phyloP scores from a whole-genome alignment of 2,329 filamentous ascomycete species.

The Catunica adiposa region DNA sequence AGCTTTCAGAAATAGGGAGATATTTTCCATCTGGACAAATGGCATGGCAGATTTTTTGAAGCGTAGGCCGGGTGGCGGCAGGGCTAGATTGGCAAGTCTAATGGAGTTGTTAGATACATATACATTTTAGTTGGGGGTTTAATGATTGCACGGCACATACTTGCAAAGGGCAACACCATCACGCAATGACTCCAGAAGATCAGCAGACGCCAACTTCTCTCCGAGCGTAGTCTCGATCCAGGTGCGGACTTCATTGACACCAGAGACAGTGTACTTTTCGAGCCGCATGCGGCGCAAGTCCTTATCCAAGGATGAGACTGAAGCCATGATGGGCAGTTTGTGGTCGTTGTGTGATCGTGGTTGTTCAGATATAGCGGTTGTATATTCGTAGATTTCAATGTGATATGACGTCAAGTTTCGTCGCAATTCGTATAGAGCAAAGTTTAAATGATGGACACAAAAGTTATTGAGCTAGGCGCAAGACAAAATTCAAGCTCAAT shows the following conservation, averaged over 20 bases:
- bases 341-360: not conserved
- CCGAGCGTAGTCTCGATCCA: slow-evolving; percentile 79
- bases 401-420: not conserved
- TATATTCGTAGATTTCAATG: not conserved
- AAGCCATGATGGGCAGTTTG: slow-evolving; percentile 50
- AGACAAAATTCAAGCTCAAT: not conserved
- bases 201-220: slow-evolving; percentile 51
- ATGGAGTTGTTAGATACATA: not conserved
- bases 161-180: slow-evolving; percentile 88
- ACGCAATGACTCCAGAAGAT: slow-evolving; percentile 72
- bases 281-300: slow-evolving; percentile 88
- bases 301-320: slow-evolving; percentile 82
- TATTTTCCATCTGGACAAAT: slow-evolving; percentile 99
- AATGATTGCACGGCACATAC: slow-evolving; percentile 33
- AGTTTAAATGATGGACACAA: not conserved
- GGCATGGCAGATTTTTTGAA: slow-evolving; percentile 92
- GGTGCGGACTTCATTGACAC: slow-evolving; percentile 63
- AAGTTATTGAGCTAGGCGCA: not conserved
- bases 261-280: slow-evolving; percentile 80
- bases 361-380: not conserved
- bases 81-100: slow-evolving; percentile 67
- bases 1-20: slow-evolving; percentile 82
- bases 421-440: not conserved
- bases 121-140: not conserved
- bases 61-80: slow-evolving; percentile 62